phyloP scores from a whole-genome alignment of 768 basidiomycete species.

The Amanita rimosa region DNA sequence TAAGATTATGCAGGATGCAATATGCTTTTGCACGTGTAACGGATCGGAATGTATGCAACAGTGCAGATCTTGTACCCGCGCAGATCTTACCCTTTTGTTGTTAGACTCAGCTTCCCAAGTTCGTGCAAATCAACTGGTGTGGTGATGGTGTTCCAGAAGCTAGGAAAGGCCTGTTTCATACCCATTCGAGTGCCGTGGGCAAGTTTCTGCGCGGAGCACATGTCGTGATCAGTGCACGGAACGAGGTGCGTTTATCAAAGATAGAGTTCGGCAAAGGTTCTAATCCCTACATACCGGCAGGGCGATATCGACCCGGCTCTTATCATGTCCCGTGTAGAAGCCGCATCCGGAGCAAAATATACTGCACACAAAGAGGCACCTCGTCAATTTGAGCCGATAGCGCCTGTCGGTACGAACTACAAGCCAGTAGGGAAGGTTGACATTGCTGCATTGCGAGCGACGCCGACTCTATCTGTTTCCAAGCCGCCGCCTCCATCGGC shows the following conservation, averaged over 20 bases:
- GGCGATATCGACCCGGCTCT: slow-evolving; percentile 68
- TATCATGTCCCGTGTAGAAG: slow-evolving; percentile 82
- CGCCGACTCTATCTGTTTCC: slow-evolving; percentile 21
- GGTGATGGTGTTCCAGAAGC: slow-evolving; percentile 92
- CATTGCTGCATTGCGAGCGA: slow-evolving; percentile 46
- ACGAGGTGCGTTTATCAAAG: slow-evolving; percentile 47
- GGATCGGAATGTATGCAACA: slow-evolving; percentile 63
- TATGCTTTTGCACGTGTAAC: slow-evolving; percentile 83
- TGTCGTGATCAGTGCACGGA: slow-evolving; percentile 77
- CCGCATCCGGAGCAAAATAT: slow-evolving; percentile 86
- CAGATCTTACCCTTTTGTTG: slow-evolving; percentile 2
- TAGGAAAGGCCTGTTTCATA: slow-evolving; percentile 89
- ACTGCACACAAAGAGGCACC: slow-evolving; percentile 71
- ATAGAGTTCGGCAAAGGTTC: not conserved
- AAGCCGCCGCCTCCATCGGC: slow-evolving; percentile 29
- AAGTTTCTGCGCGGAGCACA: slow-evolving; percentile 77
- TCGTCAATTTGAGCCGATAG: slow-evolving; percentile 67
- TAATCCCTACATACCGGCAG: slow-evolving; percentile 23
- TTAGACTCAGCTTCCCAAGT: slow-evolving; percentile 77
- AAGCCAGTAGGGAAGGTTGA: slow-evolving; percentile 67
- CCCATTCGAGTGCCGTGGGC: slow-evolving; percentile 72
- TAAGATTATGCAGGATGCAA: slow-evolving; percentile 54
- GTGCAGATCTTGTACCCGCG: not conserved
- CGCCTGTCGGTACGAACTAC: slow-evolving; percentile 71
- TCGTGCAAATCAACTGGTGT: slow-evolving; percentile 95